phyloP scores from a whole-genome alignment of 1,284 basidiomycete genomes.

The Athelia sp. region DNA sequence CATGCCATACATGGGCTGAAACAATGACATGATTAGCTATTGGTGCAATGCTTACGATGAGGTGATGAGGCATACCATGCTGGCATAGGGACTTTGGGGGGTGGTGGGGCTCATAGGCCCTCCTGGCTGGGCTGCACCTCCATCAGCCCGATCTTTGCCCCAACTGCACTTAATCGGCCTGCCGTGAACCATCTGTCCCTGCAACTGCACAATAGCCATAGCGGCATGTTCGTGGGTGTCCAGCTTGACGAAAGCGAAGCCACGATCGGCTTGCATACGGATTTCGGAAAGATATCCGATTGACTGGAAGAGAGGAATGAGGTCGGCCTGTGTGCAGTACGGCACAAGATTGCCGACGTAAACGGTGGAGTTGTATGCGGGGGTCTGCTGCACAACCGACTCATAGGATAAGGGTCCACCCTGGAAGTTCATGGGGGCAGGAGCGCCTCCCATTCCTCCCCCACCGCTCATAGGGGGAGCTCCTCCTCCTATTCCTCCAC shows the following conservation, averaged over 20 bases:
- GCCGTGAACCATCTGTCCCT: slow-evolving; percentile 94
- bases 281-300: slow-evolving; percentile 98
- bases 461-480: too few relatives aligned
- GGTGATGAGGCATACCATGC: slow-evolving; percentile 48
- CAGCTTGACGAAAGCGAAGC: slow-evolving; percentile 97
- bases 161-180: slow-evolving; percentile 96
- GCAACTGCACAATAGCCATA: slow-evolving; percentile 92
- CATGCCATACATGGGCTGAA: slow-evolving; percentile 81
- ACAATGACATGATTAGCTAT: slow-evolving; percentile 2
- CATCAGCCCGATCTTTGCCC: slow-evolving; percentile 92
- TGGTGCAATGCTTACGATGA: slow-evolving; percentile 4
- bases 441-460: slow-evolving; percentile 47
- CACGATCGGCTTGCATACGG: slow-evolving; percentile 96
- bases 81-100: slow-evolving; percentile 64
- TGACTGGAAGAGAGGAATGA: slow-evolving; percentile 94
- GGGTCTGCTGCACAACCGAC: slow-evolving; percentile 83
- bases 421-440: slow-evolving; percentile 82
- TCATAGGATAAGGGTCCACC: slow-evolving; percentile 87
- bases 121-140: slow-evolving; percentile 46
- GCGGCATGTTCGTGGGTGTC: slow-evolving; percentile 98
- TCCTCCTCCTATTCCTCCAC: not conserved
- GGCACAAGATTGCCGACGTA: slow-evolving; percentile 98
- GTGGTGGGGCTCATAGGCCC: slow-evolving; percentile 61
- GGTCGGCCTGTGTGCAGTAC: slow-evolving; percentile 91
- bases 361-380: slow-evolving; percentile 90